Conservation (phyloP, 345 rosid genomes). For the rapeseed (Brassica napus) region DNA sequence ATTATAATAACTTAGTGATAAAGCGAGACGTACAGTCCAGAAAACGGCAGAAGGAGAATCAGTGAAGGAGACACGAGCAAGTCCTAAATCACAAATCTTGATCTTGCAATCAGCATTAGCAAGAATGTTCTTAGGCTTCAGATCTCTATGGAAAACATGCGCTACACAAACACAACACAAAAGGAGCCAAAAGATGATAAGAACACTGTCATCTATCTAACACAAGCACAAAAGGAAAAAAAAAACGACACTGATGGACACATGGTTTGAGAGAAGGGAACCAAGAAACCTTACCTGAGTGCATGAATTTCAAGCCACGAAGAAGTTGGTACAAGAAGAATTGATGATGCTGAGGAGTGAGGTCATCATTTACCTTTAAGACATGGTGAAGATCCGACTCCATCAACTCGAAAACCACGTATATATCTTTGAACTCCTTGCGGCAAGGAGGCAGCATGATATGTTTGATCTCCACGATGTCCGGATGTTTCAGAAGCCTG, state of each 20-base stretch:
- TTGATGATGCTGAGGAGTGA: slow-evolving; percentile 88
- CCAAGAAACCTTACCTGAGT: slow-evolving; percentile 64
- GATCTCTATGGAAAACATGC: slow-evolving; percentile 90
- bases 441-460: slow-evolving; percentile 97
- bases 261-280: slow-evolving; percentile 1
- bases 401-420: slow-evolving; percentile 97
- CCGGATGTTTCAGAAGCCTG: slow-evolving; percentile 79
- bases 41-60: slow-evolving; percentile 94
- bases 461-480: slow-evolving; percentile 87
- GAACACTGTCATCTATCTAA: not conserved
- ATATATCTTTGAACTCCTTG: slow-evolving; percentile 89
- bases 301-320: slow-evolving; percentile 89
- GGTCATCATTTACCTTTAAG: slow-evolving; percentile 82
- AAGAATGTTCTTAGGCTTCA: slow-evolving; percentile 94
- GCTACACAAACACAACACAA: slow-evolving; percentile 53
- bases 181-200: slow-evolving; percentile 3
- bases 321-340: slow-evolving; percentile 99
- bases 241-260: no score
- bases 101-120: slow-evolving; percentile 97
- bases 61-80: slow-evolving; percentile 91
- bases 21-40: slow-evolving; percentile 80
- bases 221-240: no score
- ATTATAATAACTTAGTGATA: slow-evolving; percentile 20
- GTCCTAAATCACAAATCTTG: slow-evolving; percentile 98
- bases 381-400: slow-evolving; percentile 97